Percentiles rank a stretch among this genome's conserved stretches.
Evolutionary conservation across 2,329 filamentous ascomycete species (phyloP).

Genomic region (Calonectria pauciramosa): DNA sequence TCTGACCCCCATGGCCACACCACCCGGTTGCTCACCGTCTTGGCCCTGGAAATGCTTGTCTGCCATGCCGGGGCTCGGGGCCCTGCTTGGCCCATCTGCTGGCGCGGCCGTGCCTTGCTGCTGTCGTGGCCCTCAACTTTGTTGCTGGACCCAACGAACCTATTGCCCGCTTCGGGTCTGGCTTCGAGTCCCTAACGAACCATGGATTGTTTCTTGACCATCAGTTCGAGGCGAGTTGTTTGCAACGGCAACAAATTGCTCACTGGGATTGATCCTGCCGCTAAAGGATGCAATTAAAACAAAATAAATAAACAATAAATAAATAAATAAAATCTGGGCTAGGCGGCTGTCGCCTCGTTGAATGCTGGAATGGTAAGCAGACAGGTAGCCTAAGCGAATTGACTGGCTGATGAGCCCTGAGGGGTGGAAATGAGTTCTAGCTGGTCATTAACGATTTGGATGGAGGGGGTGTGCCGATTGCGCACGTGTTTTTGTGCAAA

Average conservation of each 20-base stretch:
- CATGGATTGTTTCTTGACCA: background rate
- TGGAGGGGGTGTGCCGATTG: background rate
- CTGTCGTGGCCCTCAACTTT: constrained; percentile 17
- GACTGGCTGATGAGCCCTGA: constrained; percentile 19
- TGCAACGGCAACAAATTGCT: background rate
- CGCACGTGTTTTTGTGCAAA: background rate
- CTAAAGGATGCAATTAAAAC: background rate
- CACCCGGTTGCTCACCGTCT: background rate
- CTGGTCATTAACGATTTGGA: background rate
- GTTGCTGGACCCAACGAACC: background rate
- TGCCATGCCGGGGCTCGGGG: background rate
- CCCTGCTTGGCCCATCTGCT: constrained; percentile 16
- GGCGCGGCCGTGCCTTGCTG: constrained; percentile 18
- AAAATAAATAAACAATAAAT: background rate
- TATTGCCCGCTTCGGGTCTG: background rate
- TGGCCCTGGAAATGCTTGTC: background rate
- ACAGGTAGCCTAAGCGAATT: background rate
- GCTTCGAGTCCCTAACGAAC: background rate
- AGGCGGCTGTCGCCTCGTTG: background rate
- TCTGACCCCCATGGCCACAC: background rate
- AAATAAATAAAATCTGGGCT: background rate
- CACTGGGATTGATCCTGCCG: background rate
- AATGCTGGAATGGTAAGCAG: constrained; percentile 15
- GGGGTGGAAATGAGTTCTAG: constrained; percentile 28
- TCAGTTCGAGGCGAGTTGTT: background rate